Evolutionary conservation across 2,329 filamentous ascomycete genomes (phyloP), one percentile per base, ranked within the genome.

Genomic region (Fusarium pseudocircinatum): DNA sequence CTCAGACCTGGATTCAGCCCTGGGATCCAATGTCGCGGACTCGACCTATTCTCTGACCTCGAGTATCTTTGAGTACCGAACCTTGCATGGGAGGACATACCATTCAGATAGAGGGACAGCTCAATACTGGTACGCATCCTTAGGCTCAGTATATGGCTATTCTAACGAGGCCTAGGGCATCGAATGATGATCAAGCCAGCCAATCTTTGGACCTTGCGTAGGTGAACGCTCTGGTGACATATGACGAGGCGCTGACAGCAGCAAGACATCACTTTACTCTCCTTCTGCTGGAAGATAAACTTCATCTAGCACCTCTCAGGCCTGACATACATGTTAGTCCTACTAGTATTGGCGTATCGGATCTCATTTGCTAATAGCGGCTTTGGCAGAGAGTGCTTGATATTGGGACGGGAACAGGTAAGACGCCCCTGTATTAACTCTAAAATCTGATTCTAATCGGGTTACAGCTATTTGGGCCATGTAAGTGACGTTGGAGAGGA

Each of bases 101-200:
- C 64, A 67, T n/a, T 67, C 64, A 1, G 64, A 67, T 18, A 52
- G 53, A 22, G 60, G 64, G 0, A 67, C 37, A 37, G 52, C 60
- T 2, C 60, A 65, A 7, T 67, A 67, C 8, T 67, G 61, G 64
- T 67, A 42, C 15, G 24, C 2, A 2, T 0, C 4, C 10, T 4
- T 7, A 1, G 0, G 1, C 0, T 16, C 2, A 14, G 1, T 16
- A 16, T 11, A 0, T 0, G 2, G 0, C 4, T 10, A 4, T 2
- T 18, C 36, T 67, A 6, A 67, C 6, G 12, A 4, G 2, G 8
- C 2, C 0, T 0, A 67, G 64, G 64, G 64, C 64, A 32, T 65
- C 60, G 0, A 67, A 67, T 37, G 64, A 67, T 24, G 53, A 64
- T 10, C 52, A 65, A 22, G 64, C 64, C 3, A 66, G 60, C 18